These are phyloP conservation scores for Fusarium coffeatum DNA, from an alignment of 2,329 filamentous ascomycete genomes.

Conservation along the genomic window DNA sequence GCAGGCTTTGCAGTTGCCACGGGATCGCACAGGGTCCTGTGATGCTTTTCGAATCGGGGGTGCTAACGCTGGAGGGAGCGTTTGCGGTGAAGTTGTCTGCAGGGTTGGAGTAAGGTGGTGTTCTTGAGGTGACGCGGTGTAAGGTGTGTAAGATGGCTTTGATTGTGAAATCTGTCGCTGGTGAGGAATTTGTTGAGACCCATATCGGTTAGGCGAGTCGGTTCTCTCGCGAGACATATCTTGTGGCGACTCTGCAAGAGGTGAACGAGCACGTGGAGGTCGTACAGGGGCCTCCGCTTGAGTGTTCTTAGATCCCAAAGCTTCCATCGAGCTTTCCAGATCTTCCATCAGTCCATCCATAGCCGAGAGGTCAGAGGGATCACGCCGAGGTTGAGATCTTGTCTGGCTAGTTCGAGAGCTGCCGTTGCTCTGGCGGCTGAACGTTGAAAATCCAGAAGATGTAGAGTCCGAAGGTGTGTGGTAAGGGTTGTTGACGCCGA, in stretches of 20 bases:
- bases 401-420: conserved; percentile 67
- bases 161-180: conserved; percentile 27
- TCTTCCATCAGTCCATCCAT: conserved; percentile 68
- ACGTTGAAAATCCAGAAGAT: conserved; percentile 72
- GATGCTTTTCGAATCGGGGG: conserved; percentile 51
- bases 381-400: conserved; percentile 50
- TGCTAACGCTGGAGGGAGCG: conserved; percentile 21
- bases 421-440: conserved; percentile 66
- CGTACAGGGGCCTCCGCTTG: conserved; percentile 52
- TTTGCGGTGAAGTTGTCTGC: conserved; percentile 18
- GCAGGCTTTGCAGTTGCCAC: conserved; percentile 88
- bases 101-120: conserved; percentile 21
- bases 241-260: conserved; percentile 47
- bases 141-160: conserved; percentile 34
- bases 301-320: conserved; percentile 44
- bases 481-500: conserved; percentile 71
- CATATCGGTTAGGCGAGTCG: conserved; percentile 42
- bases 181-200: conserved; percentile 25
- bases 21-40: conserved; percentile 60
- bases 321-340: conserved; percentile 63
- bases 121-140: conserved; percentile 38
- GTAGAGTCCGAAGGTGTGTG: conserved; percentile 73
- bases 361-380: conserved; percentile 57
- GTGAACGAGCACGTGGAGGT: conserved; percentile 42
- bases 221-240: conserved; percentile 39